Conservation (phyloP, 78 protist species). For the Creolimax fragrantissima region DNA sequence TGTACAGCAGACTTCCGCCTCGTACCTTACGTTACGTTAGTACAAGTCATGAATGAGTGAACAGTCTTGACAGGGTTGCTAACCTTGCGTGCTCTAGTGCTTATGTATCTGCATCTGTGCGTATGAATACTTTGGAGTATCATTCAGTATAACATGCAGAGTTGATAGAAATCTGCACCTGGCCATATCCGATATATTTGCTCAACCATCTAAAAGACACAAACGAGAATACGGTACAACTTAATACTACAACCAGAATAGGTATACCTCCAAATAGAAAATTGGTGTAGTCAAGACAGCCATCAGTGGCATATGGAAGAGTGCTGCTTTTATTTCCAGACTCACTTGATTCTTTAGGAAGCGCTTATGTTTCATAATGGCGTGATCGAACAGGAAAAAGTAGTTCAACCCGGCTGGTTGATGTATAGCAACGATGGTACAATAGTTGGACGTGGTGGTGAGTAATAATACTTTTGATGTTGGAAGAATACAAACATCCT, state of each 20-base stretch:
- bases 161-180: too few relatives aligned
- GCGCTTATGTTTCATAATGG: background rate
- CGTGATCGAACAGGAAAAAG: slow-evolving; percentile 7
- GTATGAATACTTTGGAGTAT: too few relatives aligned
- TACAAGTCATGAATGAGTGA: too few relatives aligned
- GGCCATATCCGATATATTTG: too few relatives aligned
- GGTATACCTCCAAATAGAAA: background rate
- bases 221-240: too few relatives aligned
- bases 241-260: too few relatives aligned
- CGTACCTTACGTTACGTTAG: too few relatives aligned
- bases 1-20: slow-evolving; percentile 41
- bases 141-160: too few relatives aligned
- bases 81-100: too few relatives aligned
- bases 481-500: background rate
- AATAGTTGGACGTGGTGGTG: background rate
- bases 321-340: background rate
- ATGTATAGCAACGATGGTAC: background rate
- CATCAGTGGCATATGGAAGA: background rate
- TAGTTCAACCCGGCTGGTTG: slow-evolving; percentile 8
- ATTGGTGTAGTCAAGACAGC: background rate
- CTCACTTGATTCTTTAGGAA: slow-evolving; percentile 5
- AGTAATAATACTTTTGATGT: background rate
- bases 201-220: too few relatives aligned
- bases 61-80: too few relatives aligned
- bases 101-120: too few relatives aligned